Evolutionary conservation across 2,329 filamentous ascomycete species (phyloP).

Genomic region (Fragosphaeria purpurea): DNA sequence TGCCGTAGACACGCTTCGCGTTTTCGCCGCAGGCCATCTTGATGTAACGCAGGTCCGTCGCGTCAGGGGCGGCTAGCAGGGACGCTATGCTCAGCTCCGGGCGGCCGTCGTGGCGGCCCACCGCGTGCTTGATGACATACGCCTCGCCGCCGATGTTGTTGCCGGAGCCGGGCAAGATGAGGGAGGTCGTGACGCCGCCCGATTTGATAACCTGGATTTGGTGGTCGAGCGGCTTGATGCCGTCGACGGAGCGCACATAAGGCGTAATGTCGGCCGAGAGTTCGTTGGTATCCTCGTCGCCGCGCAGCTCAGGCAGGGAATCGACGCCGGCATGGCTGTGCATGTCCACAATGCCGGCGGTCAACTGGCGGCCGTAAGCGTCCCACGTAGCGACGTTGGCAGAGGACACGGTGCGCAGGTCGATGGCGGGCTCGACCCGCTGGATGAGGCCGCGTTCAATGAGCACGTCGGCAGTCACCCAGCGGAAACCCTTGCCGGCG

Average conservation of each 20-base stretch:
- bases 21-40: constrained; percentile 72
- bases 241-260: constrained; percentile 57
- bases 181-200: constrained; percentile 59
- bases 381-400: constrained; percentile 30
- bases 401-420: constrained; percentile 3
- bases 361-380: constrained; percentile 50
- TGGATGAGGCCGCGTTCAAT: constrained; percentile 52
- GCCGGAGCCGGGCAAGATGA: constrained; percentile 58
- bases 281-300: constrained; percentile 54
- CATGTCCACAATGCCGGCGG: constrained; percentile 61
- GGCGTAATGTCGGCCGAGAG: constrained; percentile 54
- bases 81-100: constrained; percentile 52
- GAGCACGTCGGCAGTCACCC: constrained; percentile 51
- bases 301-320: constrained; percentile 43
- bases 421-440: constrained; percentile 36
- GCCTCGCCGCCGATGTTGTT: constrained; percentile 67
- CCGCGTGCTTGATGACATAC: constrained; percentile 57
- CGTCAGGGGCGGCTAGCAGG: constrained; percentile 56
- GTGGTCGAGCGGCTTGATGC: constrained; percentile 50
- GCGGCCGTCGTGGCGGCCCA: constrained; percentile 49
- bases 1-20: constrained; percentile 51
- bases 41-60: constrained; percentile 55
- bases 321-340: constrained; percentile 56
- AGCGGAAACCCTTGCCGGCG: constrained; percentile 49
- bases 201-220: constrained; percentile 62